Evolutionary conservation across 768 basidiomycete species (phyloP), one percentile per base, ranked within the genome.

Genomic region (Rossbeevera mucosa): DNA sequence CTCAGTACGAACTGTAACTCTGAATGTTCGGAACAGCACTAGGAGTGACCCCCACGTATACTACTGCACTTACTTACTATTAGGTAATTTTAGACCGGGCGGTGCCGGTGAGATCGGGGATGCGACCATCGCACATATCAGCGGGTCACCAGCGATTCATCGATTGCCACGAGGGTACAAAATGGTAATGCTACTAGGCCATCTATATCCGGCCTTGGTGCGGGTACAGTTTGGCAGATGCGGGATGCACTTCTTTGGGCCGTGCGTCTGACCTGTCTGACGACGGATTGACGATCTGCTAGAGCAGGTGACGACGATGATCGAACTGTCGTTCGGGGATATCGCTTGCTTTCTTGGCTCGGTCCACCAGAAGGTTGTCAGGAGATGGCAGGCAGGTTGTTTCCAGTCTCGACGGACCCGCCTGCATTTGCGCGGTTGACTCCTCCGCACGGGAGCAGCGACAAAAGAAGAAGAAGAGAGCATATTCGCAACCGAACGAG

Each of bases 101-200:
- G 53, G 46, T 22, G 30, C 58, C 61, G 62, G 43, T 47, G 2
- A 47, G 42, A 38, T 30, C 63, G 61, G 63, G 45, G 22, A 5
- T 62, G 49, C 61, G 63, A 59, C 21, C 5, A 13, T 62, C 62
- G 62, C 61, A 54, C 51, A 33, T 29, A 50, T 56, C 59, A 48
- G 36, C 46, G 53, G 30, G 25, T 57, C 46, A 49, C 36, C 46
- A 56, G 47, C 52, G 48, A 31, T 53, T 26, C 58, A 43, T 64
- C 52, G 48, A 52, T 61, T 25, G 20, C 62, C 59, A 64, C 61
- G 62, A 64, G 61, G 59, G 42, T 22, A 43, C 40, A 33, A 41
- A 38, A 9, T 42, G 21, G 20, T 21, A 24, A 28, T 52, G 24
- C 31, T 6, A 40, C n/a, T n/a, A n/a, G n/a, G n/a, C n/a, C n/a